Percentiles rank a stretch among this genome's conserved stretches.
Evolutionary conservation across 1,139 yeast species (phyloP).

Genomic region (Candida tunisiensis): DNA sequence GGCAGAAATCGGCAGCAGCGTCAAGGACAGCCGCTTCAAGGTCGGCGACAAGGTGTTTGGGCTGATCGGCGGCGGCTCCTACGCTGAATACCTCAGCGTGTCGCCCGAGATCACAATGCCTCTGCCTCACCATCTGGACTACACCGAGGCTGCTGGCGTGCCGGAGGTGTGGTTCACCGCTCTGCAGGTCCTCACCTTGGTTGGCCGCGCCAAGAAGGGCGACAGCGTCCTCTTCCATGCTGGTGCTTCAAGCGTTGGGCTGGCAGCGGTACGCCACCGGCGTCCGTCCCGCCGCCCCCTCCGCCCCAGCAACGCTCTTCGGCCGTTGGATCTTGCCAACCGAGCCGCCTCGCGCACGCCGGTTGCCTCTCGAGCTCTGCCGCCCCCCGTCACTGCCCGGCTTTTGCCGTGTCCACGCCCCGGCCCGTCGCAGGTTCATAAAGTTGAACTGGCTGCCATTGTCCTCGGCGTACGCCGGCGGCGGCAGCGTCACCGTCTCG

Average conservation of each 20-base stretch:
- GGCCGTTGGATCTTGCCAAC: too few species aligned
- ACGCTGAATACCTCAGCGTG: slow-evolving; percentile 19
- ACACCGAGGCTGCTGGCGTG: slow-evolving; percentile 16
- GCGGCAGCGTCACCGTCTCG: too few species aligned
- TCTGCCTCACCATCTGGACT: slow-evolving; percentile 10
- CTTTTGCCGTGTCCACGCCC: too few species aligned
- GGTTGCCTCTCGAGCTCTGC: too few species aligned
- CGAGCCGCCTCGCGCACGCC: too few species aligned
- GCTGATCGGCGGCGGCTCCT: slow-evolving; percentile 20
- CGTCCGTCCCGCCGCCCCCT: too few species aligned
- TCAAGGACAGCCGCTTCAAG: slow-evolving; percentile 6
- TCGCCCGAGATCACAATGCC: slow-evolving; percentile 11
- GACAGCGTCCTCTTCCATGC: slow-evolving; percentile 18
- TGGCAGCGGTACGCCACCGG: slow-evolving; percentile 20
- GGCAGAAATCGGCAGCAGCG: slow-evolving; percentile 6
- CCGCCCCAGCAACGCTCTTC: too few species aligned
- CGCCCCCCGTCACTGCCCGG: too few species aligned
- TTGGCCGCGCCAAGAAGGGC: slow-evolving; percentile 13
- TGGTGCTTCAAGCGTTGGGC: slow-evolving; percentile 20
- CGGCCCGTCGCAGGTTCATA: too few species aligned
- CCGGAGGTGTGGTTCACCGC: slow-evolving; percentile 24
- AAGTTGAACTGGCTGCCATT: too few species aligned
- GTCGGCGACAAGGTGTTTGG: slow-evolving; percentile 22
- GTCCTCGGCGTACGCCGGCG: too few species aligned
- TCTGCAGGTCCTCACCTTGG: slow-evolving; percentile 14